Base-by-base conservation (phyloP, 805 yeast species). In the Barnettozyma salicaria region DNA sequence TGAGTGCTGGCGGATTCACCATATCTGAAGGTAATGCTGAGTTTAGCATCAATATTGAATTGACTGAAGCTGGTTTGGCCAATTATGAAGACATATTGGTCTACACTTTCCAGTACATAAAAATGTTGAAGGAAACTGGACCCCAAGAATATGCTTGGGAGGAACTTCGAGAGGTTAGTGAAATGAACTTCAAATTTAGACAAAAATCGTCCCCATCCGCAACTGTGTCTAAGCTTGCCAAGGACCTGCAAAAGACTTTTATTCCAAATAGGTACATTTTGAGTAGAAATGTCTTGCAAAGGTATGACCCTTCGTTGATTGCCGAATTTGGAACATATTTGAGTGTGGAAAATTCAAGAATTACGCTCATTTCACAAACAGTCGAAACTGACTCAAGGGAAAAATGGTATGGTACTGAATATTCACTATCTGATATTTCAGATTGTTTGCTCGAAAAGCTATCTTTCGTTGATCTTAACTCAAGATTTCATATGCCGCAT, bases 401-500 rank as follows among this genome's bases (percentile, higher is more conserved):
- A 56, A 68, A 76, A 52, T 90, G 96, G 96, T 90, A 92, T 55
- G 96, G 95, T 4, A 87, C 97, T 0, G 82, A 83, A 48, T 85
- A 87, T 55, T 60, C 72, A 3, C 56, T 70, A 29, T 65, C 61
- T 9, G 61, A 65, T 12, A 51, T 85, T 17, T 63, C 75, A 3
- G 30, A 44, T 0, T 62, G 60, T 1, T 56, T 80, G 4, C 12
- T 64, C 6, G 33, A 54, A 8, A 51, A 46, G 27, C 53, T 77
- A 32, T 43, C 55, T 30, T 44, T 44, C 39, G 57, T 60, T 37
- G 53, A 56, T 30, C 37, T 42, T 36, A 55, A 57, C 44, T 34
- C 59, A 1, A 56, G 59, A 16, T 61, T 84, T 23, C 75, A 70
- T 41, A 64, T 84, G 40, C 96, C 97, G 2, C 63, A 61, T 4